These are phyloP conservation scores for Xylaria sp. DNA, from an alignment of 2,329 filamentous ascomycete species.

Conservation along the genomic window DNA sequence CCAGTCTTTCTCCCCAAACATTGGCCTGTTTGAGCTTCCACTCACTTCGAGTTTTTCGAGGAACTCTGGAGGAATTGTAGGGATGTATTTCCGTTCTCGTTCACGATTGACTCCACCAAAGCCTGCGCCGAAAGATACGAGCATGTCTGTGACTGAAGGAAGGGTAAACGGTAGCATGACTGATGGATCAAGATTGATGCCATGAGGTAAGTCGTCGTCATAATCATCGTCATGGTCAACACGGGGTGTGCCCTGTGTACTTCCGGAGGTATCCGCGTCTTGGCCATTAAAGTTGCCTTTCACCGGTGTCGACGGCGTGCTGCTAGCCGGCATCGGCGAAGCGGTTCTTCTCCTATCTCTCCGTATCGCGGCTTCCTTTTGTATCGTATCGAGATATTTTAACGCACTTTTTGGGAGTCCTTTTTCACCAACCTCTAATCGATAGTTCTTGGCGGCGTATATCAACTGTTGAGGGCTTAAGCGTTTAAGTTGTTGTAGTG, in stretches of 20 bases:
- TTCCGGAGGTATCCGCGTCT: constrained; percentile 56
- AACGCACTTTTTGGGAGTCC: constrained; percentile 86
- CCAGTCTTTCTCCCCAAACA: constrained; percentile 73
- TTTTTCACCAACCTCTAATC: constrained; percentile 95
- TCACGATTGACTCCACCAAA: constrained; percentile 94
- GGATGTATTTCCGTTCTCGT: constrained; percentile 93
- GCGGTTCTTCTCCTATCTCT: constrained; percentile 63
- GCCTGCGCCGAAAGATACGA: constrained; percentile 92
- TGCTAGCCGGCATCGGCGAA: constrained; percentile 53
- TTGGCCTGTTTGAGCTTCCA: constrained; percentile 61
- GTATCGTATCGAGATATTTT: constrained; percentile 84
- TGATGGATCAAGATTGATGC: constrained; percentile 86
- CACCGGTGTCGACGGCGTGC: constrained; percentile 51
- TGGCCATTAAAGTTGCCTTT: constrained; percentile 55
- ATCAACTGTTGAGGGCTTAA: constrained; percentile 89
- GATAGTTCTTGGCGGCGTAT: constrained; percentile 91
- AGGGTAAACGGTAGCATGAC: constrained; percentile 95
- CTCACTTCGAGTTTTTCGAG: constrained; percentile 81
- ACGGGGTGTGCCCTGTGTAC: constrained; percentile 54
- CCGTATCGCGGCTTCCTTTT: constrained; percentile 75
- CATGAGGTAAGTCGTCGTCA: constrained; percentile 75
- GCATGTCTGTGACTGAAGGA: constrained; percentile 96
- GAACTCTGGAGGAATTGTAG: constrained; percentile 93
- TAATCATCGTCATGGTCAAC: constrained; percentile 69
- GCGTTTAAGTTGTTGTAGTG: constrained; percentile 86